phyloP scores from a whole-genome alignment of 2,329 filamentous ascomycete genomes.

The Neofusicoccum ribis region DNA sequence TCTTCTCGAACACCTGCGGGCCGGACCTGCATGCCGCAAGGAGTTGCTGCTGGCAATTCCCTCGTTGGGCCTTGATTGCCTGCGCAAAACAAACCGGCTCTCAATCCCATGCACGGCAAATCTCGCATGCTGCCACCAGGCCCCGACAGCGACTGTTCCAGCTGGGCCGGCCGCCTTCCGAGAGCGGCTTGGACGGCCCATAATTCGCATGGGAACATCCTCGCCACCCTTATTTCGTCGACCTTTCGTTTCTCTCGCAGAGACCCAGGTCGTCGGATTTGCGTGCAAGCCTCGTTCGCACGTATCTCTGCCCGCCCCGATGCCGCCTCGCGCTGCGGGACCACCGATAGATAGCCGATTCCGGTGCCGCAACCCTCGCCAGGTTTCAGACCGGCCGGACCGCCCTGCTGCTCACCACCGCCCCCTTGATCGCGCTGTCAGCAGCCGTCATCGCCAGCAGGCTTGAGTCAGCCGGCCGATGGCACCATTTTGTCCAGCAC shows the following conservation, averaged over 20 bases:
- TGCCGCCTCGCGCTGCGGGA: no score
- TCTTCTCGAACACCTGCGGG: no score
- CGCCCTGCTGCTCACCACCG: neutral
- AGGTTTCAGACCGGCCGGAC: neutral
- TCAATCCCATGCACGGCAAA: conserved; percentile 3
- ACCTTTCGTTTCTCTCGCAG: neutral
- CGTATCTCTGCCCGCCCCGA: neutral
- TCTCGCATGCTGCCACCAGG: neutral
- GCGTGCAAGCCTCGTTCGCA: neutral
- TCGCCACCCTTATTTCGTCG: neutral
- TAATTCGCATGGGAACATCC: neutral
- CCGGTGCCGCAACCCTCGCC: neutral
- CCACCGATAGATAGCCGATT: neutral
- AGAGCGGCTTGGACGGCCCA: neutral
- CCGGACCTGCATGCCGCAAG: neutral
- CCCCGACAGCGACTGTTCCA: conserved; percentile 2
- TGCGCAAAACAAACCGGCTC: neutral
- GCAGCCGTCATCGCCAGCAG: no score
- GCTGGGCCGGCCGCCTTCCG: neutral
- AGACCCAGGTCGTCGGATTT: neutral
- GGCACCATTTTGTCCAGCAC: no score
- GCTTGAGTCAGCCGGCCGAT: no score
- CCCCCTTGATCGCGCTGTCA: neutral
- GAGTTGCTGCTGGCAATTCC: neutral
- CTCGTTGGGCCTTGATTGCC: neutral